Percentiles rank a stretch among this genome's conserved stretches.
Conservation (phyloP, 306 rosid species). For the Mucuna pruriens region DNA sequence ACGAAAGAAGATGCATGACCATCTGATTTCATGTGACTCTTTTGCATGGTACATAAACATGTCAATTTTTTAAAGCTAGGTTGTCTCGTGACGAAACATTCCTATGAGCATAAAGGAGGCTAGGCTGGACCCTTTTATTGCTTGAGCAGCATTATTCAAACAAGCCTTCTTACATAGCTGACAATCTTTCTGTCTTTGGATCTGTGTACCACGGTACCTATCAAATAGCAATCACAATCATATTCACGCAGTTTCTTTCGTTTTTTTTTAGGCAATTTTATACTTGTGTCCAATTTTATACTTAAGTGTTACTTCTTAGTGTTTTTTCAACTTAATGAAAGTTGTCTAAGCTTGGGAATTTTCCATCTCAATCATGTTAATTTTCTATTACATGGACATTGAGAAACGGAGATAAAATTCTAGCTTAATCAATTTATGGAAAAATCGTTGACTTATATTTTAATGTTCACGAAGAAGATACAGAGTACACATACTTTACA, state of each 20-base stretch:
- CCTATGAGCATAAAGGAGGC: constrained; percentile 1
- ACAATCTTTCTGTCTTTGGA: constrained; percentile 24
- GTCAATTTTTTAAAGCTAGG: not conserved
- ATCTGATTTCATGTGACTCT: not conserved
- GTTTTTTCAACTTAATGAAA: not conserved
- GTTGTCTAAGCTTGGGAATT: constrained; percentile 1
- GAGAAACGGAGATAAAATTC: not conserved
- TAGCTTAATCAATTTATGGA: not conserved
- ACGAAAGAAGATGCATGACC: not conserved
- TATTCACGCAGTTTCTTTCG: not conserved
- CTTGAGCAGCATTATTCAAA: not conserved
- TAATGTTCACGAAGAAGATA: constrained; percentile 41
- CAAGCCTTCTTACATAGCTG: not conserved
- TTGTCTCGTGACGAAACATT: constrained; percentile 29
- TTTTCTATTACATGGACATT: constrained; percentile 7
- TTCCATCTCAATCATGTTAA: not conserved
- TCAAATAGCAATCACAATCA: not conserved
- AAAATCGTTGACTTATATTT: constrained; percentile 15
- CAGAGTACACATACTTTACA: constrained; percentile 47
- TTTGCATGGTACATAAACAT: not conserved
- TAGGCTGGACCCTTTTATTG: not conserved
- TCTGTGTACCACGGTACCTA: not conserved
- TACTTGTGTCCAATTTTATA: not conserved
- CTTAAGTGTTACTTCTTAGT: not conserved
- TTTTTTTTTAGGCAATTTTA: not conserved